These are phyloP conservation scores for Amanita polypyramis DNA, from an alignment of 768 basidiomycete genomes.

Conservation along the genomic window DNA sequence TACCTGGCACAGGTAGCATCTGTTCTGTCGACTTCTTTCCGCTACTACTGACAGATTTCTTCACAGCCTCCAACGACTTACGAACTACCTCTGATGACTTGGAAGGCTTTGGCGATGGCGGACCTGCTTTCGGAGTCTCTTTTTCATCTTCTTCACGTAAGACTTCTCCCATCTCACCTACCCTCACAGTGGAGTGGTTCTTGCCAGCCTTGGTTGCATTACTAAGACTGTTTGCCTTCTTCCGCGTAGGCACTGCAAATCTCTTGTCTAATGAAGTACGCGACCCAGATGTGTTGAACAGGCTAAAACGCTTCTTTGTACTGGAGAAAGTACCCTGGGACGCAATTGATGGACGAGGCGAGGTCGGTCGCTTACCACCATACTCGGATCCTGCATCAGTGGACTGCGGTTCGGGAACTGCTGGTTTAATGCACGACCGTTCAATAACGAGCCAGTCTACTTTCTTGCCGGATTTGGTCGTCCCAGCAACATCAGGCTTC, in stretches of 20 bases:
- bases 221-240: slow-evolving; percentile 12
- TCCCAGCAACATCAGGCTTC: slow-evolving; percentile 26
- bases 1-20: not conserved
- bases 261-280: slow-evolving; percentile 20
- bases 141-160: slow-evolving; percentile 42
- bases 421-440: slow-evolving; percentile 37
- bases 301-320: slow-evolving; percentile 54
- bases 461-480: slow-evolving; percentile 24
- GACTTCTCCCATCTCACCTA: slow-evolving; percentile 68
- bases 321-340: slow-evolving; percentile 39
- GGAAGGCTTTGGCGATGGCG: slow-evolving; percentile 12
- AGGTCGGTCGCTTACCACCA: not conserved
- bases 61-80: slow-evolving; percentile 9
- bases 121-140: slow-evolving; percentile 11
- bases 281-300: slow-evolving; percentile 35
- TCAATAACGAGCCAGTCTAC: slow-evolving; percentile 64
- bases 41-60: slow-evolving; percentile 2
- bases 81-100: slow-evolving; percentile 10
- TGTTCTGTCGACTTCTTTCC: not conserved
- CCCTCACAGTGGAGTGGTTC: slow-evolving; percentile 22
- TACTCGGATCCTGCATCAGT: slow-evolving; percentile 5
- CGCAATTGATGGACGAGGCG: slow-evolving; percentile 11
- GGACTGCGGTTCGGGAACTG: slow-evolving; percentile 19
- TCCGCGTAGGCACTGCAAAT: slow-evolving; percentile 10
- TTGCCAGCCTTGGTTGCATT: slow-evolving; percentile 22